Percentiles rank a stretch among this genome's conserved stretches.
phyloP scores from a whole-genome alignment of 345 rosid genomes.

The Eucalyptus sp. region DNA sequence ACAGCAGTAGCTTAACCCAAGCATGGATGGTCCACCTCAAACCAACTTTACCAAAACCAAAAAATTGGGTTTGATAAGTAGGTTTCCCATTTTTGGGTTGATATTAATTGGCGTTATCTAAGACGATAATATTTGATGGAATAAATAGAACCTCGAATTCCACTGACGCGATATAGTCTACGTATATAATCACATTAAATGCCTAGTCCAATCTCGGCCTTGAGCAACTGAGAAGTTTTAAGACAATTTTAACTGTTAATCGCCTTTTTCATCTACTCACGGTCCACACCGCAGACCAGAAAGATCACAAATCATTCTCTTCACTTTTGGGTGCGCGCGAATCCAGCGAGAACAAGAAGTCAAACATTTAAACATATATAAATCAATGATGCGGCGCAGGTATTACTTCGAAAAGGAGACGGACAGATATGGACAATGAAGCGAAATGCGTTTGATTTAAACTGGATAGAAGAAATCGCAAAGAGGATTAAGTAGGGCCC shows the following conservation, averaged over 20 bases:
- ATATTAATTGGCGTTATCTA: not conserved
- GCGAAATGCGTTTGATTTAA: not conserved
- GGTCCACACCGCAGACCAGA: not conserved
- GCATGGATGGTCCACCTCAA: not conserved
- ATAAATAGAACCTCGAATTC: not conserved
- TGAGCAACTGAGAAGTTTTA: not conserved
- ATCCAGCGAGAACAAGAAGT: not conserved
- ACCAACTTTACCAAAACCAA: not conserved
- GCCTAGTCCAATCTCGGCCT: not conserved
- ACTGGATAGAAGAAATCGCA: not conserved
- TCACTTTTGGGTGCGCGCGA: not conserved
- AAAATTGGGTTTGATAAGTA: not conserved
- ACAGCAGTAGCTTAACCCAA: not conserved
- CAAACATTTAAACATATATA: not conserved
- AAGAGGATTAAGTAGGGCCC: too few relatives aligned
- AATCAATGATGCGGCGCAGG: not conserved
- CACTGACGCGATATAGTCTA: fast-evolving
- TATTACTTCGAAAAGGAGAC: not conserved
- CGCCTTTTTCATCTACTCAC: not conserved
- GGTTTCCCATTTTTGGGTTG: not conserved
- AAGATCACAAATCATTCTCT: not conserved
- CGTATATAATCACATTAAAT: not conserved
- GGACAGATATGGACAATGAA: not conserved
- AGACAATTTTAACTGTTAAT: not conserved
- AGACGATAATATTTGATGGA: not conserved